phyloP scores from a whole-genome alignment of 495 filamentous ascomycete genomes.

The Pyronema domesticum region DNA sequence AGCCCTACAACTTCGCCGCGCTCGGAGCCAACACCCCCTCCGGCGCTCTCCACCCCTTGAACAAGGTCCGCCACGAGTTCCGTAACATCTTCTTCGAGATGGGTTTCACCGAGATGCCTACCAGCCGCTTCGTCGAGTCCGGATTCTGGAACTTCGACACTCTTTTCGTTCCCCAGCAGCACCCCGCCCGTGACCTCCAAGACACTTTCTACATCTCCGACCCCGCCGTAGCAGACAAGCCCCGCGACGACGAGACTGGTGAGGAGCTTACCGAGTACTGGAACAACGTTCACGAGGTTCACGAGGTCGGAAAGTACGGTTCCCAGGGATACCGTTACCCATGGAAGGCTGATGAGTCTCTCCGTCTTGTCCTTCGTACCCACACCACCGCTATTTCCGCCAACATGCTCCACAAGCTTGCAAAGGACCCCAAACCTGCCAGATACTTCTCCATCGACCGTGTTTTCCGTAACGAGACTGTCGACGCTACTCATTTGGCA shows the following conservation, averaged over 20 bases:
- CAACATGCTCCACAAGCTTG: constrained; percentile 75
- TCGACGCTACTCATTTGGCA: constrained; percentile 88
- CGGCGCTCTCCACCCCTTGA: constrained; percentile 86
- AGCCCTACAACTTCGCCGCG: constrained; percentile 94
- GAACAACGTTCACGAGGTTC: constrained; percentile 67
- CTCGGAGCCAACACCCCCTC: constrained; percentile 58
- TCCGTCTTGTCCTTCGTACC: constrained; percentile 78
- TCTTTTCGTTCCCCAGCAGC: constrained; percentile 93
- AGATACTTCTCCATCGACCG: constrained; percentile 95
- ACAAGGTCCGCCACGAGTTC: constrained; percentile 87
- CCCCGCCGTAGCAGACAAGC: constrained; percentile 55
- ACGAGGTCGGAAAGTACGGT: constrained; percentile 72
- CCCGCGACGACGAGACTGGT: constrained; percentile 43
- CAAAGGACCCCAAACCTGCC: constrained; percentile 59
- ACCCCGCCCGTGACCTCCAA: constrained; percentile 87
- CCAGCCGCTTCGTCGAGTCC: constrained; percentile 69
- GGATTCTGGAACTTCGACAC: constrained; percentile 99
- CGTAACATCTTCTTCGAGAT: constrained; percentile 93
- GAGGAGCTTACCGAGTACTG: constrained; percentile 72
- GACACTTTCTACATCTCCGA: constrained; percentile 98
- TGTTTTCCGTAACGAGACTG: constrained; percentile 89
- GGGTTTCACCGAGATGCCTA: constrained; percentile 75
- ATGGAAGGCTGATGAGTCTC: constrained; percentile 74
- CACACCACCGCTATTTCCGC: constrained; percentile 87
- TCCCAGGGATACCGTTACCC: constrained; percentile 91